Percentiles rank a stretch among this genome's conserved stretches.
Evolutionary conservation across 352 stramenopile genomes (phyloP).

Genomic region (Globisporangium irregulare): DNA sequence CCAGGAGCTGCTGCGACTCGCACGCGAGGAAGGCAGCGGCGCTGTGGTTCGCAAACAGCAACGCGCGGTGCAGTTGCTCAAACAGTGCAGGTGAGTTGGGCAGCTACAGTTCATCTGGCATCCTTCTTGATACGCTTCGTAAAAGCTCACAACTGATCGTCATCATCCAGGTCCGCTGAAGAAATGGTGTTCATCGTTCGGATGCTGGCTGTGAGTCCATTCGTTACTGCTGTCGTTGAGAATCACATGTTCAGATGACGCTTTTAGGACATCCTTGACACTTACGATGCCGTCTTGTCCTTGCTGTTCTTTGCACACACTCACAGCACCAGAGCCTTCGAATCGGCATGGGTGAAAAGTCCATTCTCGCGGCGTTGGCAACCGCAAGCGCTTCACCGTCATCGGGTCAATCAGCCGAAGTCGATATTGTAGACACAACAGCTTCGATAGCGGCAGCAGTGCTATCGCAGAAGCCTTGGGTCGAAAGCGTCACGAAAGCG

Average conservation of each 20-base stretch:
- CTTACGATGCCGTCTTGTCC: not conserved
- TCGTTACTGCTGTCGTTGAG: not conserved
- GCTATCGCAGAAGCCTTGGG: slow-evolving; percentile 36
- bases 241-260: not conserved
- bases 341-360: slow-evolving; percentile 82
- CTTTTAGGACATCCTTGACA: not conserved
- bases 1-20: slow-evolving; percentile 50
- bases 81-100: slow-evolving; percentile 36
- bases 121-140: not conserved
- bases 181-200: slow-evolving; percentile 66
- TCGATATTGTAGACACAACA: not conserved
- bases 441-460: not conserved
- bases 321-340: slow-evolving; percentile 77
- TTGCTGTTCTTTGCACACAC: not conserved
- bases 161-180: slow-evolving; percentile 34
- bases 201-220: slow-evolving; percentile 61
- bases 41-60: slow-evolving; percentile 62
- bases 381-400: slow-evolving; percentile 28
- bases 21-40: slow-evolving; percentile 51
- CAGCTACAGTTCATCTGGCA: not conserved
- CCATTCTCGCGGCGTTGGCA: slow-evolving; percentile 64
- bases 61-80: slow-evolving; percentile 49
- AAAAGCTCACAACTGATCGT: not conserved
- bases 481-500: slow-evolving; percentile 55
- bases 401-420: not conserved